These are phyloP conservation scores for Chrysosphaeria jannelii DNA, from an alignment of 2,329 filamentous ascomycete species.

Conservation along the genomic window DNA sequence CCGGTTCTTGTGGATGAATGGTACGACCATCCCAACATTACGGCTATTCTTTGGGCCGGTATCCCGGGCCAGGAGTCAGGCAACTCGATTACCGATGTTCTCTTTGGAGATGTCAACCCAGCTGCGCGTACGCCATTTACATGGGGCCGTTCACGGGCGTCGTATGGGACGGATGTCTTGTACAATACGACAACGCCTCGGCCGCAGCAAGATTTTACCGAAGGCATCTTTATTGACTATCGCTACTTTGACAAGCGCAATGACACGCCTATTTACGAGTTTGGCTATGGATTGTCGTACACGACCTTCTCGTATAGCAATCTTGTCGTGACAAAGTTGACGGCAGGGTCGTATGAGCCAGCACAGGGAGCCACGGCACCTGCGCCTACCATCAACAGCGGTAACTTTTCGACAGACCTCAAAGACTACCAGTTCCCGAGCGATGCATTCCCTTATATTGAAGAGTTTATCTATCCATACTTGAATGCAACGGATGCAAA, in stretches of 20 bases:
- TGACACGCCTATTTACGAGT: slow-evolving; percentile 45
- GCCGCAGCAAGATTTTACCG: slow-evolving; percentile 43
- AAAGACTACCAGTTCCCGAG: slow-evolving; percentile 38
- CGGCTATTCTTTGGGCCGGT: slow-evolving; percentile 58
- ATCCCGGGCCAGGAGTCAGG: slow-evolving; percentile 63
- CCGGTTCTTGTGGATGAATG: slow-evolving; percentile 50
- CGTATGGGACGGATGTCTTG: slow-evolving; percentile 38
- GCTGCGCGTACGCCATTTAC: slow-evolving; percentile 55
- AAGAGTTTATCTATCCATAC: slow-evolving; percentile 38
- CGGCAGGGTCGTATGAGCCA: slow-evolving; percentile 22
- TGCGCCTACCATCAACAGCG: slow-evolving; percentile 29
- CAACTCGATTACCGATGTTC: slow-evolving; percentile 49
- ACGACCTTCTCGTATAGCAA: slow-evolving; percentile 51
- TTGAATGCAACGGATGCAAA: slow-evolving; percentile 29
- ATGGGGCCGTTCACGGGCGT: slow-evolving; percentile 33
- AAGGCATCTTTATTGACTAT: slow-evolving; percentile 64
- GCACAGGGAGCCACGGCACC: slow-evolving; percentile 26
- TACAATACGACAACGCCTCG: slow-evolving; percentile 28
- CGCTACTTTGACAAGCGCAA: slow-evolving; percentile 38
- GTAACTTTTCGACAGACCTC: slow-evolving; percentile 29
- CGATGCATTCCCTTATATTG: slow-evolving; percentile 17
- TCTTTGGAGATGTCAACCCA: slow-evolving; percentile 56
- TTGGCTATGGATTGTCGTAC: slow-evolving; percentile 56
- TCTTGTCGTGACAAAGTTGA: slow-evolving; percentile 20
- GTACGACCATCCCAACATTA: slow-evolving; percentile 48